Conservation (phyloP, 2,329 filamentous ascomycete species). For the Aciculosporium take region DNA sequence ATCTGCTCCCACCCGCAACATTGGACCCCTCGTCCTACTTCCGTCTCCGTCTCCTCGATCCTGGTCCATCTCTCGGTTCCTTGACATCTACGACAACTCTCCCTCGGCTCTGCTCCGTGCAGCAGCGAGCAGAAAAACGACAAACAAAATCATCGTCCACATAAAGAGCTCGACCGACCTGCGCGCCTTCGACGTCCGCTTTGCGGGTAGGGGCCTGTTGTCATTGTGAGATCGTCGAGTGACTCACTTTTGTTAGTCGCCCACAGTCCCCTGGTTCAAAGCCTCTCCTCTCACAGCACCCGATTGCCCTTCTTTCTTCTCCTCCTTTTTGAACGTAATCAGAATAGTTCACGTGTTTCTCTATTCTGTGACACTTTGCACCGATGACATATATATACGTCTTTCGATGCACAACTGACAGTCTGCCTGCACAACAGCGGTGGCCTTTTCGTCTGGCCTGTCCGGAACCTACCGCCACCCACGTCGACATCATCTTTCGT, state of each 20-base stretch:
- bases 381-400: too few relatives aligned
- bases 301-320: too few relatives aligned
- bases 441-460: slow-evolving; percentile 15
- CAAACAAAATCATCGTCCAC: too few relatives aligned
- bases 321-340: too few relatives aligned
- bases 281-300: too few relatives aligned
- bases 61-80: too few relatives aligned
- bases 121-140: too few relatives aligned
- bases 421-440: slow-evolving; percentile 11
- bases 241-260: slow-evolving; percentile 9
- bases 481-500: slow-evolving; percentile 7
- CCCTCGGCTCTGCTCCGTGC: too few relatives aligned
- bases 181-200: neutral
- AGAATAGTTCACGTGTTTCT: too few relatives aligned
- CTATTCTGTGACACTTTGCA: too few relatives aligned
- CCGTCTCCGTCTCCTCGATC: neutral
- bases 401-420: slow-evolving; percentile 7
- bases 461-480: slow-evolving; percentile 18
- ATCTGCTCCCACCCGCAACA: neutral
- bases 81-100: too few relatives aligned
- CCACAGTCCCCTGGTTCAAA: neutral
- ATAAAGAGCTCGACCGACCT: too few relatives aligned
- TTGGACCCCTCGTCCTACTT: neutral
- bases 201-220: neutral
- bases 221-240: neutral